A percentile compares a stretch with the other conserved stretches of the same genome.
Evolutionary conservation across 208 protist species (phyloP).

Genomic region (Trypanosoma melophagium): DNA sequence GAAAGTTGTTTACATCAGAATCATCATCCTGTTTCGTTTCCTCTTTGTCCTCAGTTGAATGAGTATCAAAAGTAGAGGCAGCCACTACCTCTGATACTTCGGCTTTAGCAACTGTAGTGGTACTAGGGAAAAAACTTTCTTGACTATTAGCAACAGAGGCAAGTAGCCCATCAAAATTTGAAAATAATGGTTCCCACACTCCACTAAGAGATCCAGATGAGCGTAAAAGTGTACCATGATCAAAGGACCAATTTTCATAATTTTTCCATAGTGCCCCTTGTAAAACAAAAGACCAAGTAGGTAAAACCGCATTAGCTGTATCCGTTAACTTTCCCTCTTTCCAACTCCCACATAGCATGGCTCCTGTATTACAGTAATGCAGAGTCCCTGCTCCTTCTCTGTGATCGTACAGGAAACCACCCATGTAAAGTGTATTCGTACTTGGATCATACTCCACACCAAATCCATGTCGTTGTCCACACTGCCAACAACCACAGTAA

Average conservation of each 20-base stretch:
- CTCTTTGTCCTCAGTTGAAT: neutral
- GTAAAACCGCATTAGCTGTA: conserved; percentile 34
- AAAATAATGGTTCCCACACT: conserved; percentile 71
- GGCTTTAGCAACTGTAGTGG: too few relatives aligned
- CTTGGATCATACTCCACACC: conserved; percentile 42
- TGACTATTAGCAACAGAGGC: conserved; percentile 6
- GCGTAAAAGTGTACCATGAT: conserved; percentile 39
- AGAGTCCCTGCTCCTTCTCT: conserved; percentile 41
- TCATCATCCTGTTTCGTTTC: conserved; percentile 8
- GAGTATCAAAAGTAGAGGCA: neutral
- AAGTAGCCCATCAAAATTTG: conserved; percentile 40
- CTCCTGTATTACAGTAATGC: conserved; percentile 46
- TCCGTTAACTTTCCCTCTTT: conserved; percentile 23
- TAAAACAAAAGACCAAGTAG: conserved; percentile 33
- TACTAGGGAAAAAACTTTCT: neutral
- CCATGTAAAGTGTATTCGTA: conserved; percentile 50
- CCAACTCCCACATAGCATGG: conserved; percentile 60
- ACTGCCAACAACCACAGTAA: conserved; percentile 63
- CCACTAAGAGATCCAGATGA: conserved; percentile 43
- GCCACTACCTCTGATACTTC: too few relatives aligned
- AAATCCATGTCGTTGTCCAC: conserved; percentile 58
- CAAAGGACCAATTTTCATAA: conserved; percentile 34
- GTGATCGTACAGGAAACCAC: conserved; percentile 34
- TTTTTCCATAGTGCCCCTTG: conserved; percentile 39
- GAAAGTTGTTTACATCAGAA: neutral